Percentiles rank a stretch among this genome's conserved stretches.
Conservation (phyloP, 108 stramenopile genomes). For the Nannochloropsis oceanica region DNA sequence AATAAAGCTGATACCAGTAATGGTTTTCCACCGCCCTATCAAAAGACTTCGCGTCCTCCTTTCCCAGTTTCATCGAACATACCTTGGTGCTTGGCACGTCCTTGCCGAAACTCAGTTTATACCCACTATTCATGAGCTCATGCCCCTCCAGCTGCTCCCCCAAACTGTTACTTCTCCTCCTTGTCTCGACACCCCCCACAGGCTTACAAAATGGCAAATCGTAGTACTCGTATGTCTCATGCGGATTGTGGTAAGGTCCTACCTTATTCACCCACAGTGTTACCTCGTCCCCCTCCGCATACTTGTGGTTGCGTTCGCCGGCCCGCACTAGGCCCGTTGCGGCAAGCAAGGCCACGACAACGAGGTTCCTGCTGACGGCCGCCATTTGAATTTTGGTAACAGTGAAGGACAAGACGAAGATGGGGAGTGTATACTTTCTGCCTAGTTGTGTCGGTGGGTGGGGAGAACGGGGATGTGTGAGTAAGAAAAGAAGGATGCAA, state of each 20-base stretch:
- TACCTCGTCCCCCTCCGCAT: conserved; percentile 38
- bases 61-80: conserved; percentile 51
- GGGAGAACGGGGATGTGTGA: too few species aligned
- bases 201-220: conserved; percentile 89
- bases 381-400: neutral
- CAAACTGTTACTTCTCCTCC: conserved; percentile 27
- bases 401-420: too few species aligned
- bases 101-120: conserved; percentile 35
- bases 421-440: too few species aligned
- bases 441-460: too few species aligned
- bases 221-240: conserved; percentile 97
- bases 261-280: conserved; percentile 93
- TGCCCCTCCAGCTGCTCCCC: conserved; percentile 48
- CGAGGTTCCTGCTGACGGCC: neutral
- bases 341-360: neutral
- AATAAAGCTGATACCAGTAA: conserved; percentile 92
- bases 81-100: conserved; percentile 43
- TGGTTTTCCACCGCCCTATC: conserved; percentile 58
- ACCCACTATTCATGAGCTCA: conserved; percentile 56
- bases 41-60: conserved; percentile 43
- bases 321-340: neutral
- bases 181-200: conserved; percentile 50
- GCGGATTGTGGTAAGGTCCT: conserved; percentile 93
- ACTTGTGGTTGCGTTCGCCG: neutral
- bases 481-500: too few species aligned